Evolutionary conservation across 2,329 filamentous ascomycete genomes (phyloP), one percentile per base, ranked within the genome.

Genomic region (Talaromyces sp.): DNA sequence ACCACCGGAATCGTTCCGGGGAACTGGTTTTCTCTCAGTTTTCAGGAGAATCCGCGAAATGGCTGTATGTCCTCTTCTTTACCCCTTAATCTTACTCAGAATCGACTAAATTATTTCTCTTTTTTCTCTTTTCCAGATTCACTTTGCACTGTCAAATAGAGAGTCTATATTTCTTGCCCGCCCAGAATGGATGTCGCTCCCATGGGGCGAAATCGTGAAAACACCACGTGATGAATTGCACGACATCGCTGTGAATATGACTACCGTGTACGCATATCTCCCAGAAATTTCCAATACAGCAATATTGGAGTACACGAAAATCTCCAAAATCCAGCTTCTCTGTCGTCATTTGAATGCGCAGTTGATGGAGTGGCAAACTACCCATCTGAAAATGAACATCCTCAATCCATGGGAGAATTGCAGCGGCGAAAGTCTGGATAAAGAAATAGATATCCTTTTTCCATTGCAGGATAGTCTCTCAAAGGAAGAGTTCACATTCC

Each of bases 21-120:
- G 14, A 19, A 49, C 35, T 41, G 59, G 59, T 24, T 54, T 58
- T 14, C 59, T 58, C 29, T 54, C 50, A 2, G 59, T 49, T 14
- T 61, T 61, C 55, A 54, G 27, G 35, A 61, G 57, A 55, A 31
- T 58, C 11, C 55, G 59, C 17, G 59, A 61, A 31, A 61, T 61
- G 59, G 46, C 59, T 11, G 59, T 61, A 58, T 13, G 59, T 38
- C 11, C 5, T n/a, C 27, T 26, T 29, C 1, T 26, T 19, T 10
- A 9, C 13, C 11, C 26, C 17, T 17, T 9, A 26, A 13, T 14
- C 7, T n/a, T 17, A 10, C 27, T 17, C 14, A 10, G 17, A 29
- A 9, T 26, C 9, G 3, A 9, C 17, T 27, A 46, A 19, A 3
- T 27, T 27, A 27, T 27, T 27, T 27, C 3, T 27, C n/a, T 27